Percentiles rank a stretch among this genome's conserved stretches.
These are phyloP conservation scores for Fonsecaea monophora DNA, from an alignment of 2,329 filamentous ascomycete genomes.

Conservation along the genomic window DNA sequence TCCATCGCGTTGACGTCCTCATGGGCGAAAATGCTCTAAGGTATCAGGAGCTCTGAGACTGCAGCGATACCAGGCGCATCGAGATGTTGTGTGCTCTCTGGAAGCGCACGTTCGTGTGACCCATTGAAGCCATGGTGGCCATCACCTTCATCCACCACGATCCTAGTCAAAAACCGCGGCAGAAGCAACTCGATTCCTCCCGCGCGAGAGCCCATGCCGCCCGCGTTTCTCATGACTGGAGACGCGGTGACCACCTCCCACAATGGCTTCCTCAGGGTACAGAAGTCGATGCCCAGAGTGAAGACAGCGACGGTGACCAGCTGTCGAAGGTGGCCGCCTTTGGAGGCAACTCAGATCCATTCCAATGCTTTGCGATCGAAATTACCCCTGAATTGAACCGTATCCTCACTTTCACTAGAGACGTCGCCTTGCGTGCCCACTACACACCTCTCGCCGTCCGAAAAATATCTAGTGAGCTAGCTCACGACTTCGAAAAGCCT, in stretches of 20 bases:
- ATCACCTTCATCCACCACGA: background rate
- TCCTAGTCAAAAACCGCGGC: background rate
- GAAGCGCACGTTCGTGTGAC: constrained; percentile 17
- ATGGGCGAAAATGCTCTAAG: background rate
- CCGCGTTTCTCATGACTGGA: background rate
- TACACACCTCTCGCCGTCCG: background rate
- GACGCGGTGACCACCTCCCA: background rate
- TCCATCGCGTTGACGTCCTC: background rate
- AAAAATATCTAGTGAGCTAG: background rate
- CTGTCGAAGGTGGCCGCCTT: background rate
- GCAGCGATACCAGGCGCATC: background rate
- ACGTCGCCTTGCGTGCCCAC: background rate
- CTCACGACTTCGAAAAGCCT: background rate
- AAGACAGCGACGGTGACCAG: background rate
- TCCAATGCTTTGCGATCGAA: background rate
- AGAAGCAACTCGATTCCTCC: background rate
- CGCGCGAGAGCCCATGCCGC: background rate
- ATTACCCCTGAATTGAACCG: background rate
- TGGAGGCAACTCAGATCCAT: background rate
- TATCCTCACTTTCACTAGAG: background rate
- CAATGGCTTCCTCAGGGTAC: background rate
- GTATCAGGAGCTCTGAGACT: too few species aligned
- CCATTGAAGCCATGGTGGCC: background rate
- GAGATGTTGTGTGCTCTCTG: background rate
- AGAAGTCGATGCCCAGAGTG: background rate